Base-by-base conservation (phyloP, 345 rosid species). In the Iberis pinnata region DNA sequence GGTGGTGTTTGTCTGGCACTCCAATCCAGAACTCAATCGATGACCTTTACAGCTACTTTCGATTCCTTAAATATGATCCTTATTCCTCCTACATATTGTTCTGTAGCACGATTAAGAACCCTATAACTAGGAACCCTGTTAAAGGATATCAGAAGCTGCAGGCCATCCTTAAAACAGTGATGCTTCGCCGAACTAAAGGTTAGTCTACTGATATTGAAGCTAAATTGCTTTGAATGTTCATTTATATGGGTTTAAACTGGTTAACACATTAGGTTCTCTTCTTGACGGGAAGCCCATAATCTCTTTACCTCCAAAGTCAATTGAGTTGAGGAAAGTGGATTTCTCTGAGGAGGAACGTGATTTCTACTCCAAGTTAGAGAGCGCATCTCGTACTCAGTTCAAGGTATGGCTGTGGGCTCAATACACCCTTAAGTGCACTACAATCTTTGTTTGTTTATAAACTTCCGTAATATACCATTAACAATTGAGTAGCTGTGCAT, bases 1-100 rank as follows among this genome's bases (percentile, higher is more conserved):
- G 98, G 61, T 92, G 98, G 98, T 92, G 98, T 74, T 81, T 92
- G 71, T 92, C 98, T 2, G 98, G 98, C 48, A 92, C 98, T 56
- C 98, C 98, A 43, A 78, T 92, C 62, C 98, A 92, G 77, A 92
- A 92, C 74, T 86, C 98, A 12, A 76, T 92, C 3, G 98, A 92
- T 46, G 98, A 92, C 67, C 95, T 92, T 14, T 92, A 92, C 65
- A 92, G 98, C 79, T 92, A 87, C 74, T 87, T 92, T 63, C 79
- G 95, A 68, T 92, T 92, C 66, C 98, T 92, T 49, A 84, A 83
- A 80, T 84, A 84, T 73, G 88, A 92, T 6, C 96, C 89, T 26
- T 92, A 71, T 65, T 74, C 78, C 49, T 75, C 63, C 67, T 92
- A 84, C 63, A 67, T 48, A 48, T 59, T 61, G 43, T 92, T 92